phyloP scores from a whole-genome alignment of 2,329 filamentous ascomycete genomes.

The Anthostomella pinea region DNA sequence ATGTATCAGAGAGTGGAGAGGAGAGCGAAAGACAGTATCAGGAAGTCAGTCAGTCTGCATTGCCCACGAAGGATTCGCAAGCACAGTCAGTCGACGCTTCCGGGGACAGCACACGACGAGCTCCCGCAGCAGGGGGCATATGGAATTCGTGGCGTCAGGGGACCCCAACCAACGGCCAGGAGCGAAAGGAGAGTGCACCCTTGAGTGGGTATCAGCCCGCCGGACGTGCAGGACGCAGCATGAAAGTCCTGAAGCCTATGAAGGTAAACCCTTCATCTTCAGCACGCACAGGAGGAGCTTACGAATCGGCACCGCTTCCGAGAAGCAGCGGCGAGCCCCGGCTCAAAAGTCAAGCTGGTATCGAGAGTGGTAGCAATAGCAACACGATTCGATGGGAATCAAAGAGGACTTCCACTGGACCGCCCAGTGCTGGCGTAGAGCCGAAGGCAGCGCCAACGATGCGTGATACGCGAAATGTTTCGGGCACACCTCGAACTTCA shows the following conservation, averaged over 20 bases:
- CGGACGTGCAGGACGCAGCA: constrained; percentile 61
- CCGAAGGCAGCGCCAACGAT: constrained; percentile 35
- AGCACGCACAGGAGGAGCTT: constrained; percentile 47
- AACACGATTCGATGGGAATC: constrained; percentile 48
- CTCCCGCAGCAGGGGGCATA: constrained; percentile 50
- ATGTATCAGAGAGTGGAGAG: constrained; percentile 42
- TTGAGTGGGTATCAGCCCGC: constrained; percentile 69
- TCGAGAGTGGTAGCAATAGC: constrained; percentile 26
- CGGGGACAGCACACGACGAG: constrained; percentile 24
- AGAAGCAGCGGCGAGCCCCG: constrained; percentile 49
- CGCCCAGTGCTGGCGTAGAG: constrained; percentile 26
- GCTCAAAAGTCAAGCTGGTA: constrained; percentile 50
- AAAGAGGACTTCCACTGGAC: constrained; percentile 48
- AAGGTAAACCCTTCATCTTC: constrained; percentile 59
- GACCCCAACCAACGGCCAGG: constrained; percentile 44
- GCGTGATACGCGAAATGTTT: constrained; percentile 36
- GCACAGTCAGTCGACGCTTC: constrained; percentile 22
- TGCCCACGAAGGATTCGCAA: constrained; percentile 26
- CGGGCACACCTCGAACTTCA: constrained; percentile 49
- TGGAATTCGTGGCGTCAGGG: constrained; percentile 71
- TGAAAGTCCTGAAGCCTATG: constrained; percentile 85
- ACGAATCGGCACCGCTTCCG: constrained; percentile 48
- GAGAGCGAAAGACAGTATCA: constrained; percentile 41
- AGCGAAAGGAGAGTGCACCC: constrained; percentile 52
- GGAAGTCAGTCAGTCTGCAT: constrained; percentile 26